Conservation (phyloP, 306 rosid species). For the Lathyrus tuberosus region DNA sequence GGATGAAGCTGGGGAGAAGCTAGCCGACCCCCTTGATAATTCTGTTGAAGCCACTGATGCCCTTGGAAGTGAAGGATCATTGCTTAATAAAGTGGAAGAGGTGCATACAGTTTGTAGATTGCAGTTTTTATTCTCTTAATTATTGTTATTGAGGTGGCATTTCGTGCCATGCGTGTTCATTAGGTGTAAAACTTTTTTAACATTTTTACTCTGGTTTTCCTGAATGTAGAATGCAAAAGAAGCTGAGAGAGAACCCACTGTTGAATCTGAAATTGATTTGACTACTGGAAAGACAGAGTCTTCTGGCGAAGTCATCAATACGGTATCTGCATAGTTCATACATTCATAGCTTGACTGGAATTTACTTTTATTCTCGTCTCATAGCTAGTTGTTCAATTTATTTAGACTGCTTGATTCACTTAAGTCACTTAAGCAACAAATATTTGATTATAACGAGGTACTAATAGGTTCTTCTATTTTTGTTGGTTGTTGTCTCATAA, state of each 20-base stretch:
- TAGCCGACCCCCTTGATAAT: slow-evolving; percentile 50
- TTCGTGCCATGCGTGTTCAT: slow-evolving; percentile 21
- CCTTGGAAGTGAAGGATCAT: slow-evolving; percentile 45
- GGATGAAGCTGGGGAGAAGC: slow-evolving; percentile 50
- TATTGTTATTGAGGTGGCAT: slow-evolving; percentile 30
- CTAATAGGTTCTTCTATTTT: slow-evolving; percentile 7
- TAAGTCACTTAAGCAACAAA: slow-evolving; percentile 11
- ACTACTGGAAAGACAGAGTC: slow-evolving; percentile 53
- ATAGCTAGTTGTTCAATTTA: slow-evolving; percentile 6
- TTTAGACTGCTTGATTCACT: slow-evolving; percentile 26
- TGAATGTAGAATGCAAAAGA: slow-evolving; percentile 50
- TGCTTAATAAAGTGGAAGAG: slow-evolving; percentile 53
- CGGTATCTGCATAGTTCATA: slow-evolving; percentile 39
- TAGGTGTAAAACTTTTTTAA: slow-evolving; percentile 32
- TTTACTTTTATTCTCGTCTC: slow-evolving; percentile 28
- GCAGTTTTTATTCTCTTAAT: slow-evolving; percentile 15
- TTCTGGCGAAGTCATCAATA: slow-evolving; percentile 47
- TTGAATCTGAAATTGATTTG: slow-evolving; percentile 51
- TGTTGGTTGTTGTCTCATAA: slow-evolving; percentile 26
- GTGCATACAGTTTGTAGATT: slow-evolving; percentile 43
- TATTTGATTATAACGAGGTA: slow-evolving; percentile 25
- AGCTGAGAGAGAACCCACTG: slow-evolving; percentile 51
- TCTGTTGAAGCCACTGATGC: slow-evolving; percentile 35
- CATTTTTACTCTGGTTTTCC: slow-evolving; percentile 24
- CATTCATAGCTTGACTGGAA: slow-evolving; percentile 20